These are phyloP conservation scores for Dryadomyces quercus-mongolicae DNA, from an alignment of 2,329 filamentous ascomycete species.

Conservation along the genomic window DNA sequence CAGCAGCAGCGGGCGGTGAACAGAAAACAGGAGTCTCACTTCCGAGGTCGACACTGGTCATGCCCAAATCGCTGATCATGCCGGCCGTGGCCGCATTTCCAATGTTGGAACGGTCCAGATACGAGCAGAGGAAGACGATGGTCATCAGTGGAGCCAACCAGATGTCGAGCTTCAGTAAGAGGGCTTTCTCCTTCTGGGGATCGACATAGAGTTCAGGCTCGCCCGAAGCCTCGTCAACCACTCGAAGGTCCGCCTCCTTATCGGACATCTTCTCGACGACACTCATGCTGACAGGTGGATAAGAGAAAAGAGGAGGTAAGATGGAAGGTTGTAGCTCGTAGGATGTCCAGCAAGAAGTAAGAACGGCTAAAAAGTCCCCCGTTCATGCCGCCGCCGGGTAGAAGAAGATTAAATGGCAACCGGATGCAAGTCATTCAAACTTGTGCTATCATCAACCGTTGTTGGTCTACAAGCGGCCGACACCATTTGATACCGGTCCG, in stretches of 20 bases:
- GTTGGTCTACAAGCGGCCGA: no score
- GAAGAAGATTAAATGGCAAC: no score
- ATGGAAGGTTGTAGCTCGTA: background rate
- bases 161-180: slow-evolving; percentile 6
- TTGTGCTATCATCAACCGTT: no score
- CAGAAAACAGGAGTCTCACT: background rate
- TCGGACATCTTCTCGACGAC: background rate
- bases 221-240: background rate
- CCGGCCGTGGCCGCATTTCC: slow-evolving; percentile 7
- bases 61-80: slow-evolving; percentile 2
- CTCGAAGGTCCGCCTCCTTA: background rate
- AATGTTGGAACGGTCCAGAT: slow-evolving; percentile 8
- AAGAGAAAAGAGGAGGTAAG: no score
- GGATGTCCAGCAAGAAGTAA: no score
- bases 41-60: background rate
- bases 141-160: background rate
- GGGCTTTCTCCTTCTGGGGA: slow-evolving; percentile 1
- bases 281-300: background rate
- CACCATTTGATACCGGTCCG: no score
- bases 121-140: slow-evolving; percentile 1
- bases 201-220: background rate
- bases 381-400: background rate
- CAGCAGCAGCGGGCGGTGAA: background rate
- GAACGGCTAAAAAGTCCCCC: background rate
- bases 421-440: no score